These are phyloP conservation scores for Fusarium sororula DNA, from an alignment of 2,329 filamentous ascomycete genomes.

Conservation along the genomic window DNA sequence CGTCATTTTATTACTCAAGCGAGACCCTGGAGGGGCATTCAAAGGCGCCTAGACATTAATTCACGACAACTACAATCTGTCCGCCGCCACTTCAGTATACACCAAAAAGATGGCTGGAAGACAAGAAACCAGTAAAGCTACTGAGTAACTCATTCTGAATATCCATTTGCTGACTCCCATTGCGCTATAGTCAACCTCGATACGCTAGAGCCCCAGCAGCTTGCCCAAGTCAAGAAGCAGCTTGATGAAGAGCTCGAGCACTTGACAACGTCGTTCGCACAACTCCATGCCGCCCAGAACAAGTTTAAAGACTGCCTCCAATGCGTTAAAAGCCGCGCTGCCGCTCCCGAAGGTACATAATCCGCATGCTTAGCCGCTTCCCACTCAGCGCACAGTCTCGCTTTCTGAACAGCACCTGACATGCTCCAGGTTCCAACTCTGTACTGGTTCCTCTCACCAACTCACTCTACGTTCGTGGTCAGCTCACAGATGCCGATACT, in stretches of 20 bases:
- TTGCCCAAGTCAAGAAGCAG: conserved; percentile 92
- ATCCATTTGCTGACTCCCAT: neutral
- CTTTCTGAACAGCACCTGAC: conserved; percentile 13
- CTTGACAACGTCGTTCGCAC: conserved; percentile 87
- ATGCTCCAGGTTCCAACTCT: conserved; percentile 52
- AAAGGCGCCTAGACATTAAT: conserved; percentile 3
- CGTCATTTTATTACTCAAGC: conserved; percentile 45
- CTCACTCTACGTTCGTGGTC: conserved; percentile 91
- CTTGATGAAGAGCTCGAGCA: conserved; percentile 96
- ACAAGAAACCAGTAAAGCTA: conserved; percentile 46
- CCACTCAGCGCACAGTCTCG: neutral
- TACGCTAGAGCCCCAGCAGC: conserved; percentile 82
- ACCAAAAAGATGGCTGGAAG: conserved; percentile 46
- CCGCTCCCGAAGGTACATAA: conserved; percentile 44
- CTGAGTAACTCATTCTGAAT: neutral
- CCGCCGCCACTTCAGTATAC: conserved; percentile 10
- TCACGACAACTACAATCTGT: conserved; percentile 6
- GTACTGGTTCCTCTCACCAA: conserved; percentile 95
- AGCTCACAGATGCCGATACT: conserved; percentile 75
- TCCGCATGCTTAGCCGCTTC: neutral
- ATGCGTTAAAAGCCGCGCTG: conserved; percentile 68
- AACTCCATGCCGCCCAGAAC: conserved; percentile 86
- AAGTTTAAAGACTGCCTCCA: conserved; percentile 92
- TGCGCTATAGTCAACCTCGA: conserved; percentile 67
- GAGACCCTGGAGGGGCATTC: conserved; percentile 41